Base-by-base conservation (phyloP, 495 filamentous ascomycete species). In the Penicillium crystallinum region DNA sequence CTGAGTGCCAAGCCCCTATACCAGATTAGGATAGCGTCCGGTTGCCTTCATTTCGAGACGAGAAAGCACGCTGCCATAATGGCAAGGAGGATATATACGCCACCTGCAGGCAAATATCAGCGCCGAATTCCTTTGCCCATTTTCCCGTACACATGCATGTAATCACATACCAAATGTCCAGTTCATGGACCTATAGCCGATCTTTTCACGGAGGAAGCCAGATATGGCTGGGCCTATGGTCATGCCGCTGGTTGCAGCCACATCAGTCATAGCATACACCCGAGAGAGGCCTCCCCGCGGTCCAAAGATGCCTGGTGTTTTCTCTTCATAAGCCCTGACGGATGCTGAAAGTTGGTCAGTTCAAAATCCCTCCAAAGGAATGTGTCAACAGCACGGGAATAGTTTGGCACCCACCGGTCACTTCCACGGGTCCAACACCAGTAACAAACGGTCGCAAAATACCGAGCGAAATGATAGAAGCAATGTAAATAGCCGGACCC, bases 181-280 rank as follows among this genome's bases (percentile, higher is more conserved):
- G 37, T 49, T 67, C 56, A 65, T 51, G 17, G 53, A 52, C 21
- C 48, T 59, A 40, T 65, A 71, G 1, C 66, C 66, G 7, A 69
- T 11, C 3, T 12, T 18, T 46, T 68, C 61, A 1, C 58, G 49
- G 6, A 69, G n/a, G 17, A 37, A 27, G 0, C 66, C 64, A 0
- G 66, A 53, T 4, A 69, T 6, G 11, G 69, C 38, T 0, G 68
- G 68, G 2, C 66, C 68, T 3, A 62, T 15, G 4, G 66, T 57
- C 38, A 56, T 59, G 9, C 67, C 69, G 6, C 40, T 18, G 8
- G 53, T 66, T 35, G 53, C 65, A 5, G 61, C 54, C 4, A 70
- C 43, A 2, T 61, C 58, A 33, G 53, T 48, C 41, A 68, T 52
- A 9, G 59, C 56, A 33, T 57, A 67, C 11, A 60, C 34, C 6